These are phyloP conservation scores for Solanum chilense DNA, from an alignment of 257 asterid genomes.

Conservation along the genomic window DNA sequence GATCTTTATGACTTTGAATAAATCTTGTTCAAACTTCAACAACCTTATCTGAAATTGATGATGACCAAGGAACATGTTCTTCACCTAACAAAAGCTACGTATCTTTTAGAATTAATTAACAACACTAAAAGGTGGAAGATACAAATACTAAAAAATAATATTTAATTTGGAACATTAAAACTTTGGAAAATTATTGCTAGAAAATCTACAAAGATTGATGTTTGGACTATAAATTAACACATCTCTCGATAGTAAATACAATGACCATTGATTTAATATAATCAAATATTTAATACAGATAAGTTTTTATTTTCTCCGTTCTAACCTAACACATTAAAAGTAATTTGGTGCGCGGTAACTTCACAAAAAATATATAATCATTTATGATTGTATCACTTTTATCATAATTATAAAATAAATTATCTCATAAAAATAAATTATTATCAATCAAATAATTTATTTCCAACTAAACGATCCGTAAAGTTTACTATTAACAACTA, in stretches of 20 bases:
- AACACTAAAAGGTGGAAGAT: neutral
- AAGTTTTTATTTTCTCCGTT: neutral
- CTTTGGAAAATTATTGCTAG: neutral
- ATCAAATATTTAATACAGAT: neutral
- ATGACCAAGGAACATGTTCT: neutral
- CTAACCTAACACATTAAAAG: neutral
- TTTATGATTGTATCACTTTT: too few species aligned
- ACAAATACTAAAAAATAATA: neutral
- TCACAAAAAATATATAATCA: too few species aligned
- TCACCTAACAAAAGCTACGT: neutral
- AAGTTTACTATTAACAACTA: neutral
- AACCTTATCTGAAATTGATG: neutral
- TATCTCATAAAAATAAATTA: too few species aligned
- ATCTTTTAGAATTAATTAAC: neutral
- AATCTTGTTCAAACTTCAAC: neutral
- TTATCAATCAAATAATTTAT: too few species aligned
- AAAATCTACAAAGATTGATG: neutral
- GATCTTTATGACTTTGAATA: neutral
- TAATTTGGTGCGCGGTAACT: too few species aligned
- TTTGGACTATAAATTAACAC: neutral
- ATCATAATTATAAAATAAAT: too few species aligned
- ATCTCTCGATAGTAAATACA: neutral
- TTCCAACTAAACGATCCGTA: rapidly evolving
- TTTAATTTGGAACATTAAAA: neutral
- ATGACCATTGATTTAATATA: neutral